Base-by-base conservation (phyloP, 306 rosid genomes). In the Luffa aegyptiaca region DNA sequence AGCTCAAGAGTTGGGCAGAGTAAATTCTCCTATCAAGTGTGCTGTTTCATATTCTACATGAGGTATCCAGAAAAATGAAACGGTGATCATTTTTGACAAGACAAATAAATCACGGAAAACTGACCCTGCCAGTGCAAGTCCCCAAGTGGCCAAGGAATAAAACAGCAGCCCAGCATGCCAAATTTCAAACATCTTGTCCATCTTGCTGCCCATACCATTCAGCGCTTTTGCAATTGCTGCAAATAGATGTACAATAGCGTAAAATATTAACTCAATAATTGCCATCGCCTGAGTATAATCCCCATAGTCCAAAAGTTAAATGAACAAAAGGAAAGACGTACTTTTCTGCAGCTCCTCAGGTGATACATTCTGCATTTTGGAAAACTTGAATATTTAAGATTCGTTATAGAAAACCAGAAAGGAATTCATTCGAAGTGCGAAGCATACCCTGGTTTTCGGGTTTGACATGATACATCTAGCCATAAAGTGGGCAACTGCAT, bases 401-500 rank as follows among this genome's bases (percentile, higher is more conserved):
- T 57, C 51, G 9, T 10, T 14, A 68, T 61, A 83, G 6, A 51
- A 45, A 69, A 10, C 42, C 26, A 53, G 33, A 53, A 31, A 84
- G 37, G 17, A 84, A 75, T 65, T 14, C 10, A 73, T 6, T 21
- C 65, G 76, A 44, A 78, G 55, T 16, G 57, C 42, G 64, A 36
- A 52, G 42, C 77, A 46, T 84, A 89, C 99, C 88, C 62, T 87
- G 84, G 97, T 85, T 83, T 91, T 90, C 0, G 99, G 97, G 81
- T 93, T 91, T 21, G 99, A 87, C 89, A 93, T 78, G 80, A 91
- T 79, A 84, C 99, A 95, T 83, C 85, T 88, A 8, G 97, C 99
- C 93, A 95, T 90, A 77, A 95, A 95, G 85, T 90, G 86, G 61
- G 97, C 94, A 86, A 95, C 91, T 76, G 97, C 99, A 82, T 95